phyloP scores from a whole-genome alignment of 441 rosid species.

The Populus hybrid region DNA sequence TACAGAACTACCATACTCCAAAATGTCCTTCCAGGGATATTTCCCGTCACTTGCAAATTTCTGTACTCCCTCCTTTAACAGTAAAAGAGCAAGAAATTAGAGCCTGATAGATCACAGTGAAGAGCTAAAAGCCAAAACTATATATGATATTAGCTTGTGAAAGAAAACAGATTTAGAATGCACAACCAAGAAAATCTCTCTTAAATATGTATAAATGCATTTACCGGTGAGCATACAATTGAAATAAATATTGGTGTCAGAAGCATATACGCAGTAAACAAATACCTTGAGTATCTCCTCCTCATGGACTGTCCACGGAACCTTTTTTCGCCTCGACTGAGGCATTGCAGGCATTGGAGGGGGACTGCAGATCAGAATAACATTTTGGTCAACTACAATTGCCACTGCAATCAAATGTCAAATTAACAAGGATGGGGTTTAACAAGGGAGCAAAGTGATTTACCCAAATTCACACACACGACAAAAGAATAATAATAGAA shows the following conservation, averaged over 20 bases:
- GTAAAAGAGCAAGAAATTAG: not conserved
- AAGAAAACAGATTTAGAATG: not conserved
- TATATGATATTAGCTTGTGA: not conserved
- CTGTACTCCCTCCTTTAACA: conserved; percentile 42
- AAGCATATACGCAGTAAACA: not conserved
- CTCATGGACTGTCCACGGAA: conserved; percentile 46
- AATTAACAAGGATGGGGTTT: conserved; percentile 1
- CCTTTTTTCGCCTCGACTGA: conserved; percentile 32
- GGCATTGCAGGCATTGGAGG: conserved; percentile 26
- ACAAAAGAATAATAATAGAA: not conserved
- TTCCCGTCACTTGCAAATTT: conserved; percentile 28
- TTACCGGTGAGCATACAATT: not conserved
- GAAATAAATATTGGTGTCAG: not conserved
- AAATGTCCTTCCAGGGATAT: conserved; percentile 42
- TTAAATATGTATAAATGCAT: not conserved
- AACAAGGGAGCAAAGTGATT: not conserved
- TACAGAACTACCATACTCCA: conserved; percentile 40
- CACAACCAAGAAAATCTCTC: not conserved
- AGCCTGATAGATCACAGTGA: not conserved
- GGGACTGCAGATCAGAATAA: conserved; percentile 28
- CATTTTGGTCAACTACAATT: not conserved
- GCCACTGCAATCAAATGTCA: not conserved
- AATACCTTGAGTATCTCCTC: conserved; percentile 51
- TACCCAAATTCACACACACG: not conserved
- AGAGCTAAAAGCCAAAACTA: not conserved